Evolutionary conservation across 495 filamentous ascomycete genomes (phyloP), one percentile per base, ranked within the genome.

Genomic region (Aspergillus sclerotiicarbonarius): DNA sequence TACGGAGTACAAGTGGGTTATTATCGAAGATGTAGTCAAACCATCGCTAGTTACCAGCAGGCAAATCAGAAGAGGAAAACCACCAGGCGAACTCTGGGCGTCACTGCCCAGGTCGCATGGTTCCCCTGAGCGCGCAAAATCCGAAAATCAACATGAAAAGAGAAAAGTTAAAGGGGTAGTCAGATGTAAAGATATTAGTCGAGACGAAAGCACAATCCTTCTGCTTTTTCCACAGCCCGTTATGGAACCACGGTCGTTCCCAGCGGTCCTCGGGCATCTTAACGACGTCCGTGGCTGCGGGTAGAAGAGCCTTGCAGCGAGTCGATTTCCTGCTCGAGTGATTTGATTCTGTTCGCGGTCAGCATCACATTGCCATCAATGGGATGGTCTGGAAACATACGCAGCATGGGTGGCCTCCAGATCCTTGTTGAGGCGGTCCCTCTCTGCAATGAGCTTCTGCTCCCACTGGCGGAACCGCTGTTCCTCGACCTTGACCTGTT

Each of bases 401-500:
- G 90, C 88, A 72, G 95, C 94, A 63, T 98, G 94, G 47, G 92
- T 97, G 72, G 87, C 88, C 81, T 98, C 94, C 69, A 98, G 82
- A 70, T 98, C 94, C 84, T 98, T 98, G 84, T 98, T 98, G 76
- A 98, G 84, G 65, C 94, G 89, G 75, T 98, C 94, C 68, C 94
- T 86, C 84, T 98, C 94, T 49, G 90, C 84, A 62, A 98, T 98
- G 73, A 98, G 87, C 82, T 98, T 98, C 85, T 98, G 95, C 80
- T 98, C 94, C 94, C 94, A 98, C 80, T 94, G 87, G 75, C 95
- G 84, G 87, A 98, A 98, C 55, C 94, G 86, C 76, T 96, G 90
- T 78, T 98, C 94, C 81, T 98, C 94, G 67, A 97, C 90, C 87
- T 98, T 98, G 79, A 98, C 94, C 75, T 98, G 95, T 80, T 98